Evolutionary conservation across 768 basidiomycete genomes (phyloP).

Genomic region (Termitomyces sp.): DNA sequence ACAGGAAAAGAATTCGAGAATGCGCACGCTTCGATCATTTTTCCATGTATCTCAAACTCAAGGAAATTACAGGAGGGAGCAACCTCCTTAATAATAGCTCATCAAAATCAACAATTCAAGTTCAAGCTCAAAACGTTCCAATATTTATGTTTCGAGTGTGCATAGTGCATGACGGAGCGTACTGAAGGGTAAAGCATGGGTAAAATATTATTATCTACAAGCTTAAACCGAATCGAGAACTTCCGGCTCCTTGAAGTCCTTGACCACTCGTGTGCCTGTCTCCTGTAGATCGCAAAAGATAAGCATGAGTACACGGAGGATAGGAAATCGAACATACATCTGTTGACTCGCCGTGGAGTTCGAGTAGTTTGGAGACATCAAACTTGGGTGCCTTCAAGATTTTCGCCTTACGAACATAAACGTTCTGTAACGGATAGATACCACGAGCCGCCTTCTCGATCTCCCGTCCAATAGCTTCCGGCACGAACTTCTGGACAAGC

Average conservation of each 20-base stretch:
- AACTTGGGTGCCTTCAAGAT: conserved; percentile 98
- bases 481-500: conserved; percentile 97
- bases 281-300: conserved; percentile 47
- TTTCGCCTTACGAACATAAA: conserved; percentile 98
- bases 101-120: not conserved
- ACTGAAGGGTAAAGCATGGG: conserved; percentile 31
- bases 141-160: conserved; percentile 6
- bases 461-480: conserved; percentile 98
- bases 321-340: conserved; percentile 58
- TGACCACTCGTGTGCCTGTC: conserved; percentile 89
- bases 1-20: conserved; percentile 4
- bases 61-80: too few species aligned
- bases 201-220: conserved; percentile 25
- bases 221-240: conserved; percentile 86
- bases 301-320: conserved; percentile 2
- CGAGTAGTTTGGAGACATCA: conserved; percentile 91
- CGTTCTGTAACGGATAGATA: conserved; percentile 99
- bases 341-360: conserved; percentile 93
- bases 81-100: too few species aligned
- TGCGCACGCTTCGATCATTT: not conserved
- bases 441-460: conserved; percentile 96
- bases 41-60: not conserved
- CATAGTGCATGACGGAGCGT: conserved; percentile 17
- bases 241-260: conserved; percentile 98
- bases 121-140: not conserved